A percentile compares a stretch with the other conserved stretches of the same genome.
Evolutionary conservation across 192 early-diverging fungal genomes (phyloP).

Genomic region (Coemansia sp.): DNA sequence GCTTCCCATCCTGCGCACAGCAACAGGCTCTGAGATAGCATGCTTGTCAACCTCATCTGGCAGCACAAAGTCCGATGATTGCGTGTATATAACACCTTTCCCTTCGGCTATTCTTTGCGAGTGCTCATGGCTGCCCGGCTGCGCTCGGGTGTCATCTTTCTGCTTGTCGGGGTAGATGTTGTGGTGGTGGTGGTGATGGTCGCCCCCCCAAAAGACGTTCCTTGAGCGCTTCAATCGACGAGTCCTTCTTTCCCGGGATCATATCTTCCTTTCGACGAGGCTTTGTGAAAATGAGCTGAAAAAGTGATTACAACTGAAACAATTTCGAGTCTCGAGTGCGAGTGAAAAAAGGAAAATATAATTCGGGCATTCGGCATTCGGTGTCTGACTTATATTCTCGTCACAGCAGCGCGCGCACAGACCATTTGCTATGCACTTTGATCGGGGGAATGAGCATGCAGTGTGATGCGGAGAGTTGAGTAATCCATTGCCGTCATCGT

Average conservation of each 20-base stretch:
- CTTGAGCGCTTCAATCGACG: background rate
- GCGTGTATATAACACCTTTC: constrained; percentile 33
- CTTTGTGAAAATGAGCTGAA: background rate
- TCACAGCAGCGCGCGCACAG: background rate
- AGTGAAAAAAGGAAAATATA: too few species aligned
- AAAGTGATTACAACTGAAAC: background rate
- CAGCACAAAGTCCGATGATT: constrained; percentile 46
- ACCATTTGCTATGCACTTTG: background rate
- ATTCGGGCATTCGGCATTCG: too few species aligned
- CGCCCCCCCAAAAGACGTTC: background rate
- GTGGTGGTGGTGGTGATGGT: background rate
- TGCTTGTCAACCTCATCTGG: constrained; percentile 25
- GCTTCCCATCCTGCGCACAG: constrained; percentile 29
- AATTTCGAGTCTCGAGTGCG: background rate
- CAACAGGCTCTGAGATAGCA: constrained; percentile 29
- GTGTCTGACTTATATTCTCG: background rate
- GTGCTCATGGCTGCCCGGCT: background rate
- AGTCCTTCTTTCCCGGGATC: background rate
- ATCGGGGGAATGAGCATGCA: too few species aligned
- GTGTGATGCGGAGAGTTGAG: too few species aligned
- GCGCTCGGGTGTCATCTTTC: background rate
- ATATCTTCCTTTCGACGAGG: too few species aligned
- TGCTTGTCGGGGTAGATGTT: background rate
- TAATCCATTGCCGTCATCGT: too few species aligned
- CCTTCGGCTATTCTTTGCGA: constrained; percentile 12